These are phyloP conservation scores for Saprolegnia diclina DNA, from an alignment of 352 stramenopile species.

Conservation along the genomic window DNA sequence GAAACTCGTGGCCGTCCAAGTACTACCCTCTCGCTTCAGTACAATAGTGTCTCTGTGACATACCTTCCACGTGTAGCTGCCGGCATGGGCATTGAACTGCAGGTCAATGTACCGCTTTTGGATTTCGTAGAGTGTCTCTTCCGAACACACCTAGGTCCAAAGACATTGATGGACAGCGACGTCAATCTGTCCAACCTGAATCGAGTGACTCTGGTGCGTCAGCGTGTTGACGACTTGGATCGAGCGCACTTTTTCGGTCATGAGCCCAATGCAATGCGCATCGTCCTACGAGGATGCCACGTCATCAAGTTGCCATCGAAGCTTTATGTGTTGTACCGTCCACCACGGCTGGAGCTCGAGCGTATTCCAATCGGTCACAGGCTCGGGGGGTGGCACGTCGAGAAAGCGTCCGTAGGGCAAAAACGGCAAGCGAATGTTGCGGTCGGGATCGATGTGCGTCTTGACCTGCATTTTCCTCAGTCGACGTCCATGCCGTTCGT, in stretches of 20 bases:
- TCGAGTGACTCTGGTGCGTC: conserved; percentile 74
- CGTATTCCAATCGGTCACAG: conserved; percentile 66
- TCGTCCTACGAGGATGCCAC: conserved; percentile 43
- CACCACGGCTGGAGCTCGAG: conserved; percentile 82
- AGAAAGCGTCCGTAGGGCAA: conserved; percentile 81
- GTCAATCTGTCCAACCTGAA: conserved; percentile 33
- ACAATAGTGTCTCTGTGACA: conserved; percentile 1
- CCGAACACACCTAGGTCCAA: conserved; percentile 51
- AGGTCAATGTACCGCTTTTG: conserved; percentile 70
- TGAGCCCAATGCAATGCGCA: conserved; percentile 55
- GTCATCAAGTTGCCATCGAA: too few relatives aligned
- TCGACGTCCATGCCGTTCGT: neutral
- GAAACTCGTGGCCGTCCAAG: conserved; percentile 79
- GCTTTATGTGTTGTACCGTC: too few relatives aligned
- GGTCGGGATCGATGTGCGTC: conserved; percentile 69
- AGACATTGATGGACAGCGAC: neutral
- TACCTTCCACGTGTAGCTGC: conserved; percentile 91
- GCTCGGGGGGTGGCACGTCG: conserved; percentile 78
- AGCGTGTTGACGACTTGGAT: conserved; percentile 89
- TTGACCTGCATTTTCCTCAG: conserved; percentile 42
- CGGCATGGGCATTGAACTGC: conserved; percentile 79
- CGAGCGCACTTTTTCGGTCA: conserved; percentile 66
- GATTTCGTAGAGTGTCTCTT: conserved; percentile 87
- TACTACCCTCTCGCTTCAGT: conserved; percentile 13
- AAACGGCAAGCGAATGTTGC: conserved; percentile 72